phyloP scores from a whole-genome alignment of 257 asterid species.

The Haberlea rhodopensis region DNA sequence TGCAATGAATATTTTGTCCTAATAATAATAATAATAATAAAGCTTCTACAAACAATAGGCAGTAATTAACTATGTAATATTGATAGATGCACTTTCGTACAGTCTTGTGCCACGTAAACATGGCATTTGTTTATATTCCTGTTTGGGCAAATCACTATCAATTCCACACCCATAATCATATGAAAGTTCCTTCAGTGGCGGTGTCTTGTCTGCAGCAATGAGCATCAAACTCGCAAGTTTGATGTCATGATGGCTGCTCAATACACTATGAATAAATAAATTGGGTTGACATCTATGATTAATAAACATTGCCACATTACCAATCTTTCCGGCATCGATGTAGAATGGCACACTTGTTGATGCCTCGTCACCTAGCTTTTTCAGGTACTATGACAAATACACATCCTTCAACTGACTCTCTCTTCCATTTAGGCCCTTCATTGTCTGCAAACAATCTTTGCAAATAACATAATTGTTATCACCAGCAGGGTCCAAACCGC shows the following conservation, averaged over 20 bases:
- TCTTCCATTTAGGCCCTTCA: slow-evolving; percentile 84
- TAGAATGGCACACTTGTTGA: slow-evolving; percentile 69
- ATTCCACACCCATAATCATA: slow-evolving; percentile 77
- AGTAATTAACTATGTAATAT: too few species aligned
- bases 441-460: slow-evolving; percentile 83
- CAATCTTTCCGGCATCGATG: slow-evolving; percentile 72
- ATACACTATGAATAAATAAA: slow-evolving; percentile 75
- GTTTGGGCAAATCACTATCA: slow-evolving; percentile 64
- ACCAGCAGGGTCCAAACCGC: slow-evolving; percentile 47
- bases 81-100: slow-evolving; percentile 62
- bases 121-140: slow-evolving; percentile 47
- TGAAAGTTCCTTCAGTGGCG: slow-evolving; percentile 77
- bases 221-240: slow-evolving; percentile 67
- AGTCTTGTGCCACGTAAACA: slow-evolving; percentile 64
- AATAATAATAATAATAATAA: too few species aligned
- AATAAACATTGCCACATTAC: slow-evolving; percentile 71
- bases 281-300: slow-evolving; percentile 90
- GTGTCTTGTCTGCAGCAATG: slow-evolving; percentile 88
- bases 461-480: slow-evolving; percentile 72
- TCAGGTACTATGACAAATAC: slow-evolving; percentile 47
- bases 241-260: slow-evolving; percentile 63
- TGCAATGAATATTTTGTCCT: too few species aligned
- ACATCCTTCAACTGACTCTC: slow-evolving; percentile 87
- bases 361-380: slow-evolving; percentile 37
- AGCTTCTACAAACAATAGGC: too few species aligned